A percentile compares a stretch with the other conserved stretches of the same genome.
Evolutionary conservation across 306 rosid species (phyloP).

Genomic region (Leucaena leucocephala): DNA sequence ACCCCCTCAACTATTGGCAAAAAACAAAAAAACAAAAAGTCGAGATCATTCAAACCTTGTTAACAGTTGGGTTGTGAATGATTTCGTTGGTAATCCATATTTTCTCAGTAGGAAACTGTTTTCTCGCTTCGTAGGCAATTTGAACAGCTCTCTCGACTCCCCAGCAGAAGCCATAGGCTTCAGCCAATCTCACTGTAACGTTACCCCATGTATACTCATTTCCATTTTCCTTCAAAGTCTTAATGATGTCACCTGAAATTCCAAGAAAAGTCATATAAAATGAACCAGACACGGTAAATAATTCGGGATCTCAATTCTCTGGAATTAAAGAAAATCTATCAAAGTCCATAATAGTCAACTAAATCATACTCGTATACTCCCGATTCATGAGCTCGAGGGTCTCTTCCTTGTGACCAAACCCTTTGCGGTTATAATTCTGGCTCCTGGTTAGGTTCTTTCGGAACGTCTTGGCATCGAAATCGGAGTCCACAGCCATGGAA

Average conservation of each 20-base stretch:
- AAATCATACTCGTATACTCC: conserved; percentile 78
- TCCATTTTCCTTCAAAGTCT: conserved; percentile 82
- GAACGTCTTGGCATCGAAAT: conserved; percentile 86
- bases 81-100: conserved; percentile 95
- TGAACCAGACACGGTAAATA: background rate
- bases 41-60: conserved; percentile 57
- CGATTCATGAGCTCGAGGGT: conserved; percentile 85
- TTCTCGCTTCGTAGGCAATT: conserved; percentile 96
- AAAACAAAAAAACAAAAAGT: background rate
- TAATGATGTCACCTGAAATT: conserved; percentile 77
- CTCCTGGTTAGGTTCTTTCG: conserved; percentile 88
- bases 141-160: conserved; percentile 99
- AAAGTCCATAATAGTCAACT: background rate
- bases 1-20: background rate
- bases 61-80: conserved; percentile 96
- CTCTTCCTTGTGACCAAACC: conserved; percentile 88
- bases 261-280: conserved; percentile 19
- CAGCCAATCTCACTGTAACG: conserved; percentile 93
- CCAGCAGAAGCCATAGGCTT: conserved; percentile 95
- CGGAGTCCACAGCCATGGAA: conserved; percentile 51
- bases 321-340: background rate
- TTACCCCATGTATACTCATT: conserved; percentile 84
- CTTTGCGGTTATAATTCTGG: conserved; percentile 81
- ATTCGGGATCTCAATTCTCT: conserved; percentile 7
- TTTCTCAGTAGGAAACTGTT: conserved; percentile 82